A percentile compares a stretch with the other conserved stretches of the same genome.
These are phyloP conservation scores for Castanopsis chinensis DNA, from an alignment of 306 rosid species.

Conservation along the genomic window DNA sequence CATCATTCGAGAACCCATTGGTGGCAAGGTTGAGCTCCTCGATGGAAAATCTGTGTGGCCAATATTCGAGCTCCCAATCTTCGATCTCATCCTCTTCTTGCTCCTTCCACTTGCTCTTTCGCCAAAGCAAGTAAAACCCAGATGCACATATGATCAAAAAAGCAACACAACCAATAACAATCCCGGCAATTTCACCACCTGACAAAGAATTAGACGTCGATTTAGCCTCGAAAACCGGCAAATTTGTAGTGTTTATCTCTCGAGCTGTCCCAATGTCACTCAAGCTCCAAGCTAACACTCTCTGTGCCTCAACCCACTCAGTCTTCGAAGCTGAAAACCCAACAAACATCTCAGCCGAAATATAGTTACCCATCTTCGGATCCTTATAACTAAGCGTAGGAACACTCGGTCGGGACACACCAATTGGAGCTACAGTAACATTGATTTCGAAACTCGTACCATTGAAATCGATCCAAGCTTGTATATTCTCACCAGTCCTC, in stretches of 20 bases:
- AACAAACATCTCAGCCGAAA: constrained; percentile 71
- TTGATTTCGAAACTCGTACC: constrained; percentile 49
- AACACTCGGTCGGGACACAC: constrained; percentile 43
- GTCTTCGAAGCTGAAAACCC: constrained; percentile 91
- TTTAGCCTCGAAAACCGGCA: constrained; percentile 46
- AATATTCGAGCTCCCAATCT: constrained; percentile 86
- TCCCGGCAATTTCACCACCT: constrained; percentile 51
- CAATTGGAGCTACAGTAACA: constrained; percentile 66
- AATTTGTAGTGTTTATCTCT: constrained; percentile 56
- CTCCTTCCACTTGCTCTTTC: constrained; percentile 32
- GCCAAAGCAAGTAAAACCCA: constrained; percentile 46
- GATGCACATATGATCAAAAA: constrained; percentile 27
- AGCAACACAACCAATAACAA: constrained; percentile 38
- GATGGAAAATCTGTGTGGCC: constrained; percentile 84
- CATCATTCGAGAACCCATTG: constrained; percentile 38
- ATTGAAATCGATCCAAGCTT: constrained; percentile 79
- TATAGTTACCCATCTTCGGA: constrained; percentile 47
- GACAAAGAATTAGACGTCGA: constrained; percentile 46
- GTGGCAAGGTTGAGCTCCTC: constrained; percentile 71
- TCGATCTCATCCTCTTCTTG: constrained; percentile 67
- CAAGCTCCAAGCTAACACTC: constrained; percentile 89
- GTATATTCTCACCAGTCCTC: constrained; percentile 61
- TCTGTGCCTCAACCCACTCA: constrained; percentile 68
- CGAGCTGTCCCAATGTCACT: constrained; percentile 57
- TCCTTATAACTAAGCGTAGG: constrained; percentile 56